Evolutionary conservation across 2,329 filamentous ascomycete genomes (phyloP).

Genomic region (Arthroderma sp.): DNA sequence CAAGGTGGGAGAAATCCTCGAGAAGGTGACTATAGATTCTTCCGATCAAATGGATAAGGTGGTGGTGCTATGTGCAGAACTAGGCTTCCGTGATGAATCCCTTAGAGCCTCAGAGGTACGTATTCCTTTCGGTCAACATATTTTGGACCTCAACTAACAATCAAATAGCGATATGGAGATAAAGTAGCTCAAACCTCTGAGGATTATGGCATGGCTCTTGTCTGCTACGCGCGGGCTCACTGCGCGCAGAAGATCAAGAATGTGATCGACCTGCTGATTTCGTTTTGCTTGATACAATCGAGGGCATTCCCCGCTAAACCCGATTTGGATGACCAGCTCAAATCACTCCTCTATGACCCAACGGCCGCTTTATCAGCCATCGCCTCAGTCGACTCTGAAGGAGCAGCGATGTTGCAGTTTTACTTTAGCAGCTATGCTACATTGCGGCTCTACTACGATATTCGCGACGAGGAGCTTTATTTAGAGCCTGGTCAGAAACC

Average conservation of each 20-base stretch:
- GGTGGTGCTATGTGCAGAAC: constrained; percentile 60
- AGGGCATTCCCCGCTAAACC: constrained; percentile 58
- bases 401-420: constrained; percentile 68
- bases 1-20: constrained; percentile 60
- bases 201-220: constrained; percentile 71
- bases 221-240: constrained; percentile 84
- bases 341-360: constrained; percentile 56
- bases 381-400: constrained; percentile 62
- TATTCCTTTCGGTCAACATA: constrained; percentile 7
- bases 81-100: constrained; percentile 67
- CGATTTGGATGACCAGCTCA: constrained; percentile 62
- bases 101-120: constrained; percentile 70
- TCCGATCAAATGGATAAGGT: constrained; percentile 66
- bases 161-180: constrained; percentile 63
- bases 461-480: constrained; percentile 56
- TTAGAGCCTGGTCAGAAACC: constrained; percentile 27
- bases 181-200: constrained; percentile 57
- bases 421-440: constrained; percentile 88
- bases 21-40: constrained; percentile 58
- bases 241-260: constrained; percentile 65
- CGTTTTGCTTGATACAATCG: constrained; percentile 75
- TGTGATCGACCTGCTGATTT: constrained; percentile 74
- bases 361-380: constrained; percentile 58
- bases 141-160: constrained; percentile 1
- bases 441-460: constrained; percentile 75